Base-by-base conservation (phyloP, 768 basidiomycete genomes). In the Serpula lacrymans region DNA sequence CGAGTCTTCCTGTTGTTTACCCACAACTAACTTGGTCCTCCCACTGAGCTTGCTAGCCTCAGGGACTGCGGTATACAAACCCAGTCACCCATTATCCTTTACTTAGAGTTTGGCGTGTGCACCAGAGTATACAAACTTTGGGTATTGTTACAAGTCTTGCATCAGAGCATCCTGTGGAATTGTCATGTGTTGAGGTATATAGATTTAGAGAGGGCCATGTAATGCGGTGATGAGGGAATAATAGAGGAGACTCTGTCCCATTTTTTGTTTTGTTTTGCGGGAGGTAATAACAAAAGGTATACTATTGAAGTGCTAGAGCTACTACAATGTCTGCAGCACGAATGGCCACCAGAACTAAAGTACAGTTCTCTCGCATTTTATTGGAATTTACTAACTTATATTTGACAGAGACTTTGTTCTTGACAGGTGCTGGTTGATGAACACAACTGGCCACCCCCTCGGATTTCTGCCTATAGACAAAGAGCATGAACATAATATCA, bases 131-230 rank as follows among this genome's bases (percentile, higher is more conserved):
- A n/a, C n/a, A n/a, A n/a, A n/a, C n/a, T n/a, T n/a, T n/a, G n/a
- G n/a, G n/a, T n/a, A n/a, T n/a, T n/a, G n/a, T n/a, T n/a, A n/a
- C 47, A 63, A 8, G 6, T 54, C 1, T 37, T 52, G 0, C 27
- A 24, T 0, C 62, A 70, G n/a, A 33, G 53, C 0, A 57, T 63
- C 1, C 57, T 64, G 61, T 69, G 55, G 49, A 64, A 63, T 32
- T 46, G 55, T 0, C 67, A 72, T 42, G 42, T 64, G 0, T 50
- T 74, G 0, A 53, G 55, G 3, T 72, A 68, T 39, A 42, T 73
- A 24, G 53, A 58, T 1, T 53, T 74, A 0, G 37, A 58, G 17
- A 37, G 62, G 4, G 65, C 69, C 0, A 68, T 68, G 5, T 49
- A 41, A 18, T 28, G 30, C 6, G 70, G 72, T 4, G 55, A 60